Conservation (phyloP, 345 rosid species). For the Citrus reticulata region DNA sequence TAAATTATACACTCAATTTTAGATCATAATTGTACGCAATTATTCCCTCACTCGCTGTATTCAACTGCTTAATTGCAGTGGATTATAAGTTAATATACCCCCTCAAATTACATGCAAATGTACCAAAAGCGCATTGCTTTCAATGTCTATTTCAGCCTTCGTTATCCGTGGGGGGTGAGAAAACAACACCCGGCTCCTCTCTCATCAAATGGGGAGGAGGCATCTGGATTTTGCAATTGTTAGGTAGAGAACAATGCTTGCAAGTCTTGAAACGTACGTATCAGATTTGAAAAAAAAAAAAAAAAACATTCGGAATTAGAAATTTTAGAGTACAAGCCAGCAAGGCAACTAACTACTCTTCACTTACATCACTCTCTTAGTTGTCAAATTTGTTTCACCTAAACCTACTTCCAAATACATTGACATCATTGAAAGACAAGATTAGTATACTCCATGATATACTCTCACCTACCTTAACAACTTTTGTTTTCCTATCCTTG, state of each 20-base stretch:
- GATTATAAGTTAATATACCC: neutral
- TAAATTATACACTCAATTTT: too few species aligned
- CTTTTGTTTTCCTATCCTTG: neutral
- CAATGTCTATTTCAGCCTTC: neutral
- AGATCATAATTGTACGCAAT: too few species aligned
- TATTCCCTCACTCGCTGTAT: too few species aligned
- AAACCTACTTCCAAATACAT: neutral
- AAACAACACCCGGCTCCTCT: too few species aligned
- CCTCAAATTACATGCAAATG: neutral
- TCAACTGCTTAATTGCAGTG: neutral
- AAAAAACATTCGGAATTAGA: neutral
- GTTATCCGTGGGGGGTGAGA: too few species aligned
- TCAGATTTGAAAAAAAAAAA: too few species aligned
- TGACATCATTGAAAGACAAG: neutral
- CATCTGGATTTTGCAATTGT: neutral
- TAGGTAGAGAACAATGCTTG: neutral
- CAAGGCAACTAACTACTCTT: neutral
- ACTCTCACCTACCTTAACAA: constrained; percentile 7
- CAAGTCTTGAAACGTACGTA: neutral
- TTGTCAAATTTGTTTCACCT: neutral
- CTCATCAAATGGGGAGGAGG: neutral
- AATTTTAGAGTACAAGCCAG: neutral
- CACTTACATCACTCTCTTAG: neutral
- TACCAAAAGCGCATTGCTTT: neutral
- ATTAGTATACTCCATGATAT: neutral